Percentiles rank a stretch among this genome's conserved stretches.
These are phyloP conservation scores for Glycine tomentella DNA, from an alignment of 306 rosid species.

Conservation along the genomic window DNA sequence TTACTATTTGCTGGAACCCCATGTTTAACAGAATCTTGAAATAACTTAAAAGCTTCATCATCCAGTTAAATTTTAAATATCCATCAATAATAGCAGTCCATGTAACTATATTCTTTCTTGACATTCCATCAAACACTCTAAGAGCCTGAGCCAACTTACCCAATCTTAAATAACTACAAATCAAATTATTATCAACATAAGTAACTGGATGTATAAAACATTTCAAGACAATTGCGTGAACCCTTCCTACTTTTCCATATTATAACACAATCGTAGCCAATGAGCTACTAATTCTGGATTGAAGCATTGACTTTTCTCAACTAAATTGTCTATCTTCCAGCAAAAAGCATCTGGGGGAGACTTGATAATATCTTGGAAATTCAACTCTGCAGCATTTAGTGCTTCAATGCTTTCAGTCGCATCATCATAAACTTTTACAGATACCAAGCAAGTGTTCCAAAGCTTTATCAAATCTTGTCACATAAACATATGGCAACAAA, in stretches of 20 bases:
- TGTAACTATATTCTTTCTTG: constrained; percentile 69
- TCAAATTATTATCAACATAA: constrained; percentile 80
- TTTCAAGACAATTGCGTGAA: constrained; percentile 68
- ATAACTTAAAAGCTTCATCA: constrained; percentile 73
- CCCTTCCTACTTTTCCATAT: constrained; percentile 60
- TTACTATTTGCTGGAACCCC: constrained; percentile 65
- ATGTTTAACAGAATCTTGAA: constrained; percentile 53
- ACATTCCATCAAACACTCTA: constrained; percentile 73
- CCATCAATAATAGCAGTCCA: constrained; percentile 94
- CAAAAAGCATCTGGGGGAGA: no score
- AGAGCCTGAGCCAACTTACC: constrained; percentile 67
- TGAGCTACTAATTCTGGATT: constrained; percentile 59
- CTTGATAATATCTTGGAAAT: no score
- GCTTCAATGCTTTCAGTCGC: no score
- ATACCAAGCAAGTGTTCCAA: no score
- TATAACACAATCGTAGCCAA: constrained; percentile 68
- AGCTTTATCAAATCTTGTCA: no score
- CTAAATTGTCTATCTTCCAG: no score
- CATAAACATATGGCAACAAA: no score
- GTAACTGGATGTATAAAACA: constrained; percentile 47
- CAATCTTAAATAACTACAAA: constrained; percentile 66
- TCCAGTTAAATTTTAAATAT: constrained; percentile 62
- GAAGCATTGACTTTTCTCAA: constrained; percentile 60
- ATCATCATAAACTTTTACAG: no score
- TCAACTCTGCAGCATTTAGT: no score